A percentile compares a stretch with the other conserved stretches of the same genome.
phyloP scores from a whole-genome alignment of 805 yeast species.

The Sungouiella blattae region DNA sequence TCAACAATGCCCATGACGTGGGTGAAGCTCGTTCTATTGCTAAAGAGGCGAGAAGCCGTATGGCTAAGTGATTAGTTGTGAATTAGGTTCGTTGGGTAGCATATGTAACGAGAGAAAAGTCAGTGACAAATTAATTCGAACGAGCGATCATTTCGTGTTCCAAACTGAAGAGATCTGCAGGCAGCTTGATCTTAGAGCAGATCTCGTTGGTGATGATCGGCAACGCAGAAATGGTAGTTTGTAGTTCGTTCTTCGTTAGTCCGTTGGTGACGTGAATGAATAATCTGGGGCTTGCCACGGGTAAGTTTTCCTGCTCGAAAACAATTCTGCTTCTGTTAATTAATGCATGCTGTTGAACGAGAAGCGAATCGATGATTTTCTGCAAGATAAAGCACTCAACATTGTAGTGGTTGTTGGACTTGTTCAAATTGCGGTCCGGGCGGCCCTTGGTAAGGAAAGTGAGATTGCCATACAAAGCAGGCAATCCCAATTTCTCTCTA shows the following conservation, averaged over 20 bases:
- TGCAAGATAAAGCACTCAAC: conserved; percentile 64
- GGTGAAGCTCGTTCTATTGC: conserved; percentile 88
- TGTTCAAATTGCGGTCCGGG: conserved; percentile 38
- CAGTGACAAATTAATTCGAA: not conserved
- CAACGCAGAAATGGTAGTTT: conserved; percentile 21
- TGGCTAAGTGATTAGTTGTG: conserved; percentile 25
- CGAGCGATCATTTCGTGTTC: conserved; percentile 24
- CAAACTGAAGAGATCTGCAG: conserved; percentile 24
- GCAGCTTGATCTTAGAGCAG: conserved; percentile 19
- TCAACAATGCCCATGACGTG: conserved; percentile 77
- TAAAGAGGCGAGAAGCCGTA: conserved; percentile 64
- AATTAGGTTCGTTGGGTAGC: too few species aligned
- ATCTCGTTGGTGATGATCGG: conserved; percentile 19
- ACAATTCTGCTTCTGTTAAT: conserved; percentile 62
- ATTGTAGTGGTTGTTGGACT: conserved; percentile 42
- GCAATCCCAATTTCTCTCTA: conserved; percentile 45
- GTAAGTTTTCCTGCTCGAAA: conserved; percentile 52
- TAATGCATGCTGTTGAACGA: conserved; percentile 51
- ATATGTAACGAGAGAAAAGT: not conserved
- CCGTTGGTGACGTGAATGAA: conserved; percentile 29
- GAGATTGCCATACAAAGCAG: conserved; percentile 49
- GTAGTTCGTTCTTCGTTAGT: conserved; percentile 25
- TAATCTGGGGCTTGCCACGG: conserved; percentile 35
- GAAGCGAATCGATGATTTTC: conserved; percentile 55
- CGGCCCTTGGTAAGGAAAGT: conserved; percentile 41